Percentiles rank a stretch among this genome's conserved stretches.
Conservation (phyloP, 2,329 filamentous ascomycete genomes). For the Cryoendolithus antarcticus region DNA sequence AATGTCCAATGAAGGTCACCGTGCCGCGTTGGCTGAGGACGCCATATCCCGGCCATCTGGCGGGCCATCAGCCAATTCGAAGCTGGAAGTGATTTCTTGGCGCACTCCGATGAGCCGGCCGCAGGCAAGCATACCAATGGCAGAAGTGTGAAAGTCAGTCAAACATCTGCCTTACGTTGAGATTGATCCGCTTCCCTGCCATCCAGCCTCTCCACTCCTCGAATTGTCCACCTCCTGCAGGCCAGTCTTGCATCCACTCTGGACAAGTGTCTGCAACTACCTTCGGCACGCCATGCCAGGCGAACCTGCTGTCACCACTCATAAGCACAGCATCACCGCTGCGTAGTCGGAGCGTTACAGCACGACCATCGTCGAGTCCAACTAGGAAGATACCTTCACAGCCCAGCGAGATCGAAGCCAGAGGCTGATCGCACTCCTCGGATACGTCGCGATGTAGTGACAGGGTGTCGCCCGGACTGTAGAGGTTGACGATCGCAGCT, state of each 20-base stretch:
- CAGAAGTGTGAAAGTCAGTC: constrained; percentile 1
- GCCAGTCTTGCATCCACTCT: constrained; percentile 61
- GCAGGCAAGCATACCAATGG: too few species aligned
- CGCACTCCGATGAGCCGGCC: too few species aligned
- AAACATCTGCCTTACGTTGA: constrained; percentile 85
- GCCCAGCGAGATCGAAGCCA: constrained; percentile 78
- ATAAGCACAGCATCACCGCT: constrained; percentile 90
- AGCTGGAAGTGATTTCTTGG: too few species aligned
- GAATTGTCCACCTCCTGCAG: constrained; percentile 37
- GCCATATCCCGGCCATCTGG: too few species aligned
- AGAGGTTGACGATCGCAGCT: constrained; percentile 89
- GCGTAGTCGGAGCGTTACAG: constrained; percentile 52
- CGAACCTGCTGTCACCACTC: constrained; percentile 67
- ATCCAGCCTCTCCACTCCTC: constrained; percentile 78
- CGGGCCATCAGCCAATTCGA: too few species aligned
- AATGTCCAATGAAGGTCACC: too few species aligned
- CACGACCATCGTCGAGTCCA: constrained; percentile 42
- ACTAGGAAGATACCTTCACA: constrained; percentile 86
- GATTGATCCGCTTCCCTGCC: constrained; percentile 71
- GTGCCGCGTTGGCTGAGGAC: too few species aligned
- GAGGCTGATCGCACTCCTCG: constrained; percentile 63
- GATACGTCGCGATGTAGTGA: constrained; percentile 91
- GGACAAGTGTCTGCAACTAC: constrained; percentile 73
- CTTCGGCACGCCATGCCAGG: constrained; percentile 92
- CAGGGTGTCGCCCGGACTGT: constrained; percentile 79